phyloP scores from a whole-genome alignment of 148 eudicot genomes.

The Vaccinium corymbosum region DNA sequence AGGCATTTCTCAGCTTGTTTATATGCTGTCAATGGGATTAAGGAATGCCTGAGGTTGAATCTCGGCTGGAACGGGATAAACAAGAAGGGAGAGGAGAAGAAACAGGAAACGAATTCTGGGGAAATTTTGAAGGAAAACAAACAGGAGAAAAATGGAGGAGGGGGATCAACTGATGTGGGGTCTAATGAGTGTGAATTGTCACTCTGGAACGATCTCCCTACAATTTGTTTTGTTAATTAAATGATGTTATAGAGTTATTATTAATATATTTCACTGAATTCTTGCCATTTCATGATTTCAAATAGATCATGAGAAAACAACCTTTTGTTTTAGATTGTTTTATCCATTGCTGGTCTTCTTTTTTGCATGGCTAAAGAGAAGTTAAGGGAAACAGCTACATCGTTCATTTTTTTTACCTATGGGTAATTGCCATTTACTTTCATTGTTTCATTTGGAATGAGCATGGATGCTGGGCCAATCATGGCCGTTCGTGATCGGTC shows the following conservation, averaged over 20 bases:
- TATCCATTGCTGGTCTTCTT: background rate
- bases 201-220: conserved; percentile 48
- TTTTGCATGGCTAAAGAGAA: background rate
- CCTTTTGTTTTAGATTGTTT: no score
- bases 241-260: background rate
- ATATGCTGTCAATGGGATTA: conserved; percentile 44
- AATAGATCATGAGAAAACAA: no score
- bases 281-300: no score
- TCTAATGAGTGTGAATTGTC: conserved; percentile 33
- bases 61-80: conserved; percentile 15
- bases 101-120: conserved; percentile 10
- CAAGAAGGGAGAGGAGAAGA: conserved; percentile 17
- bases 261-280: background rate
- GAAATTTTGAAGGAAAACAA: background rate
- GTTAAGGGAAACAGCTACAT: background rate
- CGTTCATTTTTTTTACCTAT: background rate
- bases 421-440: no score
- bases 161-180: background rate
- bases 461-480: no score
- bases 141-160: conserved; percentile 8
- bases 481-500: no score
- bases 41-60: conserved; percentile 39
- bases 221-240: conserved; percentile 41
- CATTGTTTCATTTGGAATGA: background rate
- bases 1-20: conserved; percentile 42